Evolutionary conservation across 2,329 filamentous ascomycete species (phyloP), one percentile per base, ranked within the genome.

Genomic region (Diaporthe sp.): DNA sequence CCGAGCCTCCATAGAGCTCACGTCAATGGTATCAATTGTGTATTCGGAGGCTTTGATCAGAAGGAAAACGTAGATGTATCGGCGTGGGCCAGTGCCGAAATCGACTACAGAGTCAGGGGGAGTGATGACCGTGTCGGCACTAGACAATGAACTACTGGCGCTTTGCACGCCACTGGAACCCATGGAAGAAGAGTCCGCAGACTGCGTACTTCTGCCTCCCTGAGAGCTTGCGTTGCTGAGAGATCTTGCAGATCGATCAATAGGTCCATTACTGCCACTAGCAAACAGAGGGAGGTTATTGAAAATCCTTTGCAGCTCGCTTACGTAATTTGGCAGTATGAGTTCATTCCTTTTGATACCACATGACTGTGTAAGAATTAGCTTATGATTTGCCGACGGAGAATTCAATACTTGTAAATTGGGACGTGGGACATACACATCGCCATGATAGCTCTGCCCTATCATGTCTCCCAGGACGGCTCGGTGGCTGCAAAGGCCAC

Each of bases 51-150:
- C 6, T 13, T 67, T 67, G 0, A 67, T 22, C 42, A 67, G 13
- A 12, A 67, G 40, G 38, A 67, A 67, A 35, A 67, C 22, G 42
- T 67, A 67, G 38, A 67, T 67, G 8, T 52, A 67, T 22, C 19
- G 40, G 8, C 42, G 42, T 35, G 61, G 25, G 4, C 61, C n/a
- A n/a, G n/a, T n/a, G n/a, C n/a, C n/a, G n/a, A n/a, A n/a, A n/a
- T n/a, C n/a, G n/a, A n/a, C n/a, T n/a, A n/a, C n/a, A n/a, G n/a
- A n/a, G n/a, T n/a, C n/a, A n/a, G n/a, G n/a, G n/a, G n/a, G n/a
- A n/a, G n/a, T n/a, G n/a, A n/a, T n/a, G n/a, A n/a, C n/a, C n/a
- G n/a, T n/a, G n/a, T n/a, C n/a, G n/a, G n/a, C n/a, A n/a, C n/a
- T n/a, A n/a, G n/a, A n/a, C n/a, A n/a, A n/a, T n/a, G n/a, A n/a